phyloP scores from a whole-genome alignment of 345 rosid species.

The Firmiana major region DNA sequence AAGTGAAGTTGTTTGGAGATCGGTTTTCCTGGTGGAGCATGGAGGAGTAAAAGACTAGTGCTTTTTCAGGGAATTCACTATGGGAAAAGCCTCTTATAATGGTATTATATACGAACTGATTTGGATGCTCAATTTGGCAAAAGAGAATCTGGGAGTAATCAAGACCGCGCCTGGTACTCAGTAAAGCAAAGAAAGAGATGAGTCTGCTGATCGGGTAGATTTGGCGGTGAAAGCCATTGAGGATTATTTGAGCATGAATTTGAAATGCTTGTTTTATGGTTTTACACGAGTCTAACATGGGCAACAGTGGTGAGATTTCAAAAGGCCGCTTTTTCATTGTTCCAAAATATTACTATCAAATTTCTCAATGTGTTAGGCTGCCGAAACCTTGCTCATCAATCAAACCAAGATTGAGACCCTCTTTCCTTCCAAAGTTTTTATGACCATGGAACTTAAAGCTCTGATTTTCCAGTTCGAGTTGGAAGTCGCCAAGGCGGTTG shows the following conservation, averaged over 20 bases:
- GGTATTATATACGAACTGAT: conserved; percentile 35
- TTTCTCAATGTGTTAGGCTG: background rate
- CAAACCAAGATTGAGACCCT: background rate
- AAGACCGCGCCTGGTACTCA: conserved; percentile 25
- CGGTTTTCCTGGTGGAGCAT: conserved; percentile 21
- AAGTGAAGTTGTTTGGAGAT: conserved; percentile 32
- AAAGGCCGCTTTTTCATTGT: conserved; percentile 8
- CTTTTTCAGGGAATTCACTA: conserved; percentile 24
- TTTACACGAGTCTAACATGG: conserved; percentile 32
- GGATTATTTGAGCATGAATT: conserved; percentile 31
- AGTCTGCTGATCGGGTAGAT: conserved; percentile 28
- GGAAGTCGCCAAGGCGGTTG: background rate
- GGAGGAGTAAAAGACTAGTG: conserved; percentile 30
- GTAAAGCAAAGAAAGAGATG: conserved; percentile 32
- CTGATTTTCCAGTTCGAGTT: background rate
- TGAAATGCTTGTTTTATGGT: conserved; percentile 32
- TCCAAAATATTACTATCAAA: background rate
- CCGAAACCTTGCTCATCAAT: background rate
- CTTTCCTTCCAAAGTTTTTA: background rate
- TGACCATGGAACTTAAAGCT: background rate
- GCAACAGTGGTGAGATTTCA: background rate
- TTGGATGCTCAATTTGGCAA: conserved; percentile 26
- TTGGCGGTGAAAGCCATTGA: conserved; percentile 23
- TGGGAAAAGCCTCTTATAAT: conserved; percentile 38
- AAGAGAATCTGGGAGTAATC: conserved; percentile 28